Conservation (phyloP, 108 stramenopile genomes). For the Nannochloropsis granulata region DNA sequence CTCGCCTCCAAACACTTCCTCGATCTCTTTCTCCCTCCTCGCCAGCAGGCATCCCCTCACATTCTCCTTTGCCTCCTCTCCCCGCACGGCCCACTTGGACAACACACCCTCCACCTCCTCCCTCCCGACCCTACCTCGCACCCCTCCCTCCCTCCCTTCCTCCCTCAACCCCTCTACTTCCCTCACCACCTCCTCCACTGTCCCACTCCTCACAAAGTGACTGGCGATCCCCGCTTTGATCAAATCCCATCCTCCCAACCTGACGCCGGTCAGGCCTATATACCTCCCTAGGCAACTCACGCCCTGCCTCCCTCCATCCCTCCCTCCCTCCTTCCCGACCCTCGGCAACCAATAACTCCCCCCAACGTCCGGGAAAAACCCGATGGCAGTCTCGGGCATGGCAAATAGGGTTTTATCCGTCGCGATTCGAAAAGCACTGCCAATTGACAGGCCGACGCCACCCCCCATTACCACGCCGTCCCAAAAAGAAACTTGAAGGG, state of each 20-base stretch:
- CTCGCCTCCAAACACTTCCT: too few species aligned
- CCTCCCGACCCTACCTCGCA: too few species aligned
- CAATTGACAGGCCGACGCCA: slow-evolving; percentile 80
- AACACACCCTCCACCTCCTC: too few species aligned
- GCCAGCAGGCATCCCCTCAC: too few species aligned
- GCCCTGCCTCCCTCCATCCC: slow-evolving; percentile 23
- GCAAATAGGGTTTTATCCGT: slow-evolving; percentile 80
- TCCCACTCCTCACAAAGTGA: too few species aligned
- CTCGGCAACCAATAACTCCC: slow-evolving; percentile 48
- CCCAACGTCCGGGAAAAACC: slow-evolving; percentile 45
- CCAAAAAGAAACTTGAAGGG: slow-evolving; percentile 62
- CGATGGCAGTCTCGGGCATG: slow-evolving; percentile 79
- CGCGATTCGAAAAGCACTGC: slow-evolving; percentile 76
- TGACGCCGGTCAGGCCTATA: slow-evolving; percentile 50
- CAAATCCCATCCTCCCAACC: neutral
- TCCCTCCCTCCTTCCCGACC: neutral
- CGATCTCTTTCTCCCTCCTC: too few species aligned
- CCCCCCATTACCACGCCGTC: slow-evolving; percentile 98
- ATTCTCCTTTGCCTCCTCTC: too few species aligned
- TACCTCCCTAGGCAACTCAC: slow-evolving; percentile 56
- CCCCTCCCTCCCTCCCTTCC: too few species aligned
- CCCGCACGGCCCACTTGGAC: too few species aligned
- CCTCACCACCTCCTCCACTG: too few species aligned
- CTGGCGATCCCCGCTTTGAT: too few species aligned
- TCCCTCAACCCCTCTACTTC: too few species aligned